Conservation (phyloP, 768 basidiomycete species). For the Scleroderma citrinum region DNA sequence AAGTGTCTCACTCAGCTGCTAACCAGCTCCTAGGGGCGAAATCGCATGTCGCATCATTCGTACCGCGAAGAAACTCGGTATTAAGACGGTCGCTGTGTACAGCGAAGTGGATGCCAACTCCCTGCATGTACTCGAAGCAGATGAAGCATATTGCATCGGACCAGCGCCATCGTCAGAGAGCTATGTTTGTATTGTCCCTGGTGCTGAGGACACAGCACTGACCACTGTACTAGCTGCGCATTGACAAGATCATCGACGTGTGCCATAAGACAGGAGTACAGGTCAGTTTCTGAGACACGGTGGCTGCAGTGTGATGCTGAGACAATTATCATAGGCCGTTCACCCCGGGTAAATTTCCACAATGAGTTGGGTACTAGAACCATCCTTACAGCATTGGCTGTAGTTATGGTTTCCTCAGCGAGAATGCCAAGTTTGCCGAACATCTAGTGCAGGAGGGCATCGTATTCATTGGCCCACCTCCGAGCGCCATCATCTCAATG, state of each 20-base stretch:
- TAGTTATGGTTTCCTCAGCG: slow-evolving; percentile 88
- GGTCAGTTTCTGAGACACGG: slow-evolving; percentile 34
- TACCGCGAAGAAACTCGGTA: slow-evolving; percentile 81
- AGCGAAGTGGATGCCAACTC: slow-evolving; percentile 80
- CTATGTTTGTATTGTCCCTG: slow-evolving; percentile 54
- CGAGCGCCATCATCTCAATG: slow-evolving; percentile 87
- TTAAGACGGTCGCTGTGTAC: slow-evolving; percentile 89
- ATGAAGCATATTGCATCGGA: slow-evolving; percentile 90
- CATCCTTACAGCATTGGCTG: slow-evolving; percentile 1
- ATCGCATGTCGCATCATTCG: slow-evolving; percentile 94
- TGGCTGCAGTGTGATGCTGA: not conserved
- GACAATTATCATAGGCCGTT: slow-evolving; percentile 53
- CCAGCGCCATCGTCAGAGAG: slow-evolving; percentile 86
- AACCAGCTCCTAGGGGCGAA: slow-evolving; percentile 59
- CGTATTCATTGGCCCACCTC: slow-evolving; percentile 87
- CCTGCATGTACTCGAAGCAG: slow-evolving; percentile 80
- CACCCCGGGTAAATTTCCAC: slow-evolving; percentile 71
- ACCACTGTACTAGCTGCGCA: slow-evolving; percentile 51
- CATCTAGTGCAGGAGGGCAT: slow-evolving; percentile 71
- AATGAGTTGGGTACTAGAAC: not conserved
- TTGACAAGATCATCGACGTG: slow-evolving; percentile 84
- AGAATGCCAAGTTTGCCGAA: slow-evolving; percentile 81
- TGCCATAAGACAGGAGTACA: slow-evolving; percentile 81
- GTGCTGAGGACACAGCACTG: not conserved
- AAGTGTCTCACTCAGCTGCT: not conserved